Evolutionary conservation across 1,284 basidiomycete genomes (phyloP), one percentile per base, ranked within the genome.

Genomic region (Ganoderma sinense): DNA sequence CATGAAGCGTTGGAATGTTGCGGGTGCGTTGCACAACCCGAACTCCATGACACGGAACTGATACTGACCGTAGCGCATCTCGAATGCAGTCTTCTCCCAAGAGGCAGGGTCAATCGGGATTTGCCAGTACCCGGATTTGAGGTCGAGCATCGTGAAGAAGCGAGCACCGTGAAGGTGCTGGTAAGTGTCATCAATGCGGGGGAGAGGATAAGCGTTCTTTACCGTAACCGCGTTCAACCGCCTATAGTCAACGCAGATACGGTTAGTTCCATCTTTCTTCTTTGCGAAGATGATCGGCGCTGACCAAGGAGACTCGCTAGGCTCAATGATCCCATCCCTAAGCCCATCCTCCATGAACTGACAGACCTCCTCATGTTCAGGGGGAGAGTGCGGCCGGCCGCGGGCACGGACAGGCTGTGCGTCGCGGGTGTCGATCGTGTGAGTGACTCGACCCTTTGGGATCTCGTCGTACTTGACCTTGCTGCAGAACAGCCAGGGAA

Each of bases 211-310:
- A 7, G 77, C 73, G 75, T 84, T 77, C 69, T 83, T 83, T 59
- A 73, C 72, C 4, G 82, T 83, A 63, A 81, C 78, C 7, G 68
- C 66, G 60, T 88, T 88, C 31, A 88, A 77, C 11, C 78, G 77
- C 0, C 81, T 74, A 73, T 84, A 88, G 69, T 88, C 83, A 1
- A 85, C 78, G 65, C 83, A 84, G 0, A 84, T 78, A 0, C 81
- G 4, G 73, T 0, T 83, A 0, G 71, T 65, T 6, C 84, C 81
- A 70, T 83, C 82, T 73, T 87, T 87, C 74, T 87, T 87, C 62
- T 80, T 79, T 41, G 85, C 80, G 69, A 88, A 88, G 0, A 88
- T 78, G 53, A 87, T 45, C 7, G 43, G 43, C 7, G 43, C 43
- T 45, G 43, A 45, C 43, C 43, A 45, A 5, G 18, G 43, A 5